Conservation (phyloP, 2,329 filamentous ascomycete species). For the Monilinia fructigena region DNA sequence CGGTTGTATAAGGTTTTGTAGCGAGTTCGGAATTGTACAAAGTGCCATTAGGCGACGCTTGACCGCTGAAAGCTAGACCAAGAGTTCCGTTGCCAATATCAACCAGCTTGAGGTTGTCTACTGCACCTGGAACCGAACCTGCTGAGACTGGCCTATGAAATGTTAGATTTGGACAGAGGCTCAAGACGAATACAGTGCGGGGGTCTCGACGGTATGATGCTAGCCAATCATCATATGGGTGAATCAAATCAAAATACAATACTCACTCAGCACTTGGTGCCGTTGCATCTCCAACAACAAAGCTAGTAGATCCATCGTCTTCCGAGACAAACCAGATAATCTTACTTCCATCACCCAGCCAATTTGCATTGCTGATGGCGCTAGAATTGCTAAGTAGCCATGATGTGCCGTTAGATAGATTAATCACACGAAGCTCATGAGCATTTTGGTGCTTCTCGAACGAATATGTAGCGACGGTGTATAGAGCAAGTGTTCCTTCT, state of each 20-base stretch:
- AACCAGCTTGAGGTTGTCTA: conserved; percentile 32
- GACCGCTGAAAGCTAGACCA: conserved; percentile 29
- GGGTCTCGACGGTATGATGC: too few relatives aligned
- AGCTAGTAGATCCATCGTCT: conserved; percentile 34
- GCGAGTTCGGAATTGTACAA: conserved; percentile 32
- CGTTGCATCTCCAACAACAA: conserved; percentile 32
- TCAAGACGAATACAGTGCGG: too few relatives aligned
- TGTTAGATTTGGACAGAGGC: conserved; percentile 18
- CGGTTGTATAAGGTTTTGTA: conserved; percentile 26
- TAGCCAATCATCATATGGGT: neutral
- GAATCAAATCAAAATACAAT: neutral
- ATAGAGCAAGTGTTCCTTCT: conserved; percentile 63
- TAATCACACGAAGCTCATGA: conserved; percentile 55
- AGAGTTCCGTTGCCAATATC: conserved; percentile 27
- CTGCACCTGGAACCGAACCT: conserved; percentile 31
- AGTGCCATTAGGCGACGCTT: conserved; percentile 31
- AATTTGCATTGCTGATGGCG: conserved; percentile 30
- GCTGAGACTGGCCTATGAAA: conserved; percentile 27
- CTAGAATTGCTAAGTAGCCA: conserved; percentile 34
- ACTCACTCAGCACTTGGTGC: conserved; percentile 31
- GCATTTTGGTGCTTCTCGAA: conserved; percentile 68
- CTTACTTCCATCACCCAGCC: conserved; percentile 32
- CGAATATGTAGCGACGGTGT: conserved; percentile 72
- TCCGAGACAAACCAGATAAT: conserved; percentile 33
- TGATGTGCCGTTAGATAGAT: conserved; percentile 49